Percentiles rank a stretch among this genome's conserved stretches.
Evolutionary conservation across 371 early-diverging fungal genomes (phyloP).

Genomic region (Rhizomucor pusillus): DNA sequence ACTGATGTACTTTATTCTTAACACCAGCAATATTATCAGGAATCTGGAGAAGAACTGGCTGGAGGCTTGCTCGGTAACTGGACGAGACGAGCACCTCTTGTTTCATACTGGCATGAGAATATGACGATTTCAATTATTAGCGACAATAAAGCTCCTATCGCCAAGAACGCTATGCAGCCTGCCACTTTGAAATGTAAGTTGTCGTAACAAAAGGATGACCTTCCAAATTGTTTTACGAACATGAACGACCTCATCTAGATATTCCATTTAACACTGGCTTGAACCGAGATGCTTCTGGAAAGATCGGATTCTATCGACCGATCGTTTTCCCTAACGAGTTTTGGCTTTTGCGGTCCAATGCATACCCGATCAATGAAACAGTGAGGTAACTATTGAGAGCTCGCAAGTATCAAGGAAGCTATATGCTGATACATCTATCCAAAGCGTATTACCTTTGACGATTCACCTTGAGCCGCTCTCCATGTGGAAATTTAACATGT

Average conservation of each 20-base stretch:
- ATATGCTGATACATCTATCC: background rate
- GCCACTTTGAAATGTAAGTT: slow-evolving; percentile 48
- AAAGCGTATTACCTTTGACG: slow-evolving; percentile 63
- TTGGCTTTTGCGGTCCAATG: slow-evolving; percentile 79
- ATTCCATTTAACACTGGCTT: slow-evolving; percentile 42
- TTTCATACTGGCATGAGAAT: slow-evolving; percentile 88
- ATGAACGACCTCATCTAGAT: slow-evolving; percentile 22
- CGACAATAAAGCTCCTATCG: slow-evolving; percentile 45
- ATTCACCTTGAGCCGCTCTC: slow-evolving; percentile 69
- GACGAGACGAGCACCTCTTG: slow-evolving; percentile 49
- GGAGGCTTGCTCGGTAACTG: slow-evolving; percentile 28
- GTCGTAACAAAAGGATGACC: background rate
- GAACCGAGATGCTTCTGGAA: slow-evolving; percentile 31
- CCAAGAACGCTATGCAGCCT: slow-evolving; percentile 49
- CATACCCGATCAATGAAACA: slow-evolving; percentile 73
- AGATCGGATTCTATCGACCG: slow-evolving; percentile 65
- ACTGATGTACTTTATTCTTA: background rate
- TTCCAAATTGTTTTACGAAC: background rate
- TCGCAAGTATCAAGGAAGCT: slow-evolving; percentile 2
- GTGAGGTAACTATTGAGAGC: slow-evolving; percentile 44
- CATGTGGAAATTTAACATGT: slow-evolving; percentile 76
- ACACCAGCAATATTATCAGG: background rate
- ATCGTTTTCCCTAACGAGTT: slow-evolving; percentile 82
- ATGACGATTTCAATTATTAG: slow-evolving; percentile 70
- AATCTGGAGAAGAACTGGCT: too few species aligned